These are phyloP conservation scores for Clonostachys chloroleuca DNA, from an alignment of 2,329 filamentous ascomycete species.

Conservation along the genomic window DNA sequence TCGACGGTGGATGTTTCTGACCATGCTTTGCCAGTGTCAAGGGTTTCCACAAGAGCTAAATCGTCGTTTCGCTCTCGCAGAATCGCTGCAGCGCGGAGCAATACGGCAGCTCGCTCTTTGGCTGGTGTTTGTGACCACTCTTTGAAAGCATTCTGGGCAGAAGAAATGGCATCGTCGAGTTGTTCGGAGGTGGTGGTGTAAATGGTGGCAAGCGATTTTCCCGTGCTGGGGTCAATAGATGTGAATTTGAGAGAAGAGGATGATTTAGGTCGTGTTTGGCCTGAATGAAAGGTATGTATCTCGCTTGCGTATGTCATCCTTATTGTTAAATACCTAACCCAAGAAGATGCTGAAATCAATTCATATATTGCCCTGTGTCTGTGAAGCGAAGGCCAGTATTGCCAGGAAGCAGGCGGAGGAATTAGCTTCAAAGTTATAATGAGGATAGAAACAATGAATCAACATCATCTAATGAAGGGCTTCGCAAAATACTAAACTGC, in stretches of 20 bases:
- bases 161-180: conserved; percentile 67
- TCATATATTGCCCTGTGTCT: too few relatives aligned
- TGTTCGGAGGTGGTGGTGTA: conserved; percentile 63
- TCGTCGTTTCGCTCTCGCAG: conserved; percentile 74
- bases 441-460: too few relatives aligned
- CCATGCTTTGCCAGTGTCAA: conserved; percentile 83
- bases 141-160: conserved; percentile 68
- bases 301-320: conserved; percentile 31
- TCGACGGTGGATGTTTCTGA: conserved; percentile 84
- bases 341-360: too few relatives aligned
- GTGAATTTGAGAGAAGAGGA: conserved; percentile 60
- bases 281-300: conserved; percentile 70
- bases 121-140: conserved; percentile 73
- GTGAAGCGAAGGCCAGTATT: too few relatives aligned
- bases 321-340: too few relatives aligned
- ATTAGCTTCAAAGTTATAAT: too few relatives aligned
- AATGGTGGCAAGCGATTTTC: conserved; percentile 64
- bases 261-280: conserved; percentile 55
- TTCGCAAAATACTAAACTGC: too few relatives aligned
- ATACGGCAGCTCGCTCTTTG: conserved; percentile 70
- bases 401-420: too few relatives aligned
- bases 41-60: conserved; percentile 74
- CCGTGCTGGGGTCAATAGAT: conserved; percentile 71
- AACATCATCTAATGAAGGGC: too few relatives aligned
- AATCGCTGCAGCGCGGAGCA: conserved; percentile 70